These are phyloP conservation scores for Russula sp. DNA, from an alignment of 768 basidiomycete genomes.

Conservation along the genomic window DNA sequence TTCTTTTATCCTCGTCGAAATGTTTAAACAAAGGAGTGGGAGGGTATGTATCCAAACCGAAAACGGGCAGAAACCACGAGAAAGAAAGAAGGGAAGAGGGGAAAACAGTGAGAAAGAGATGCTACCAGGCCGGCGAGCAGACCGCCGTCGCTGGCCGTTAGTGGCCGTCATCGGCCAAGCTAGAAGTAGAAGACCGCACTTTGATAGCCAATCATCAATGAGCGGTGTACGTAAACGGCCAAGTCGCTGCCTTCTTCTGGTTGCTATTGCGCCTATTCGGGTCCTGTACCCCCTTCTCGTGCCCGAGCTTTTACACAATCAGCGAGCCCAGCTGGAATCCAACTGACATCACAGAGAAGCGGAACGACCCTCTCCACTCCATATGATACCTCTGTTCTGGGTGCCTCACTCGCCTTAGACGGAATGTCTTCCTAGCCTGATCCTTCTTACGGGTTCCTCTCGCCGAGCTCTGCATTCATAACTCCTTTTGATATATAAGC, in stretches of 20 bases:
- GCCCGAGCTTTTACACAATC: background rate
- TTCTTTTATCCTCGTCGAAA: background rate
- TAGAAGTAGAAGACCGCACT: constrained; percentile 13
- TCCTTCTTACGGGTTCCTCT: constrained; percentile 1
- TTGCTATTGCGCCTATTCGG: constrained; percentile 1
- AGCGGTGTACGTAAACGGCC: constrained; percentile 17
- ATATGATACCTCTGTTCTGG: background rate
- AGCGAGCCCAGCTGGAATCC: background rate
- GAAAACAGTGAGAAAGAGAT: background rate
- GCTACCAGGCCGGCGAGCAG: background rate
- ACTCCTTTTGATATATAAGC: background rate
- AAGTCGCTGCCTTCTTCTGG: background rate
- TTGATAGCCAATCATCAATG: constrained; percentile 2
- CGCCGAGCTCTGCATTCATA: background rate
- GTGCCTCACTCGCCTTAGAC: background rate
- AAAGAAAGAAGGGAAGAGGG: background rate
- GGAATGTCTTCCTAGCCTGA: background rate
- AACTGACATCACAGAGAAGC: background rate
- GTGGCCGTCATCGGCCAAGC: background rate
- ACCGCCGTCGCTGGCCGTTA: background rate
- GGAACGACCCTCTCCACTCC: background rate
- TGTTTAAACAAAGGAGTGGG: background rate
- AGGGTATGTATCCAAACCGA: background rate
- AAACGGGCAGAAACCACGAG: background rate
- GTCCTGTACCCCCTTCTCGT: background rate